phyloP scores from a whole-genome alignment of 495 filamentous ascomycete species.

The Xylaria telfairii region DNA sequence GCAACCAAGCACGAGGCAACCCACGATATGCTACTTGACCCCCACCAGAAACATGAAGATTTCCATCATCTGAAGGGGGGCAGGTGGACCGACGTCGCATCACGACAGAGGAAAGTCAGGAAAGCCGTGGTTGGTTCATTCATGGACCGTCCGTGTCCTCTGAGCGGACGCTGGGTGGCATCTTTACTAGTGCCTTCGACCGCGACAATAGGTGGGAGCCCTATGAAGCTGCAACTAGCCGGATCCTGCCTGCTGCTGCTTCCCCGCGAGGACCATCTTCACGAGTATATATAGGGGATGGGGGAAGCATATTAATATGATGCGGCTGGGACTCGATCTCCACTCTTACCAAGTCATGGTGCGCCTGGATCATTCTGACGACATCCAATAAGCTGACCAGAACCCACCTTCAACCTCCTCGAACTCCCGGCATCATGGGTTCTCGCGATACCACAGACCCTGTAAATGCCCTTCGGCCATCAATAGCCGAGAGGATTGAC shows the following conservation, averaged over 20 bases:
- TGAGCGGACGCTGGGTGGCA: not conserved
- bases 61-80: not conserved
- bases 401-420: not conserved
- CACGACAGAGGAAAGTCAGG: not conserved
- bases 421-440: constrained; percentile 29
- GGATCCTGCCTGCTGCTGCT: not conserved
- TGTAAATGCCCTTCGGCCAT: constrained; percentile 41
- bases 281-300: not conserved
- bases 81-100: constrained; percentile 17
- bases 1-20: not conserved
- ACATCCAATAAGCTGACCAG: constrained; percentile 8
- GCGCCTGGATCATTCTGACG: constrained; percentile 20
- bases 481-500: constrained; percentile 40
- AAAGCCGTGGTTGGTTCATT: not conserved
- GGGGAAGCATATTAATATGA: not conserved
- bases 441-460: constrained; percentile 30
- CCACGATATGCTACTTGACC: constrained; percentile 7
- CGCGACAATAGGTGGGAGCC: not conserved
- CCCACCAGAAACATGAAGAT: constrained; percentile 12
- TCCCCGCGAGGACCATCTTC: not conserved
- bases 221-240: not conserved
- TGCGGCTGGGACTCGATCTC: not conserved
- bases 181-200: not conserved
- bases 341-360: not conserved
- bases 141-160: not conserved